phyloP scores from a whole-genome alignment of 2,329 filamentous ascomycete genomes.

The Aspergillus ustus region DNA sequence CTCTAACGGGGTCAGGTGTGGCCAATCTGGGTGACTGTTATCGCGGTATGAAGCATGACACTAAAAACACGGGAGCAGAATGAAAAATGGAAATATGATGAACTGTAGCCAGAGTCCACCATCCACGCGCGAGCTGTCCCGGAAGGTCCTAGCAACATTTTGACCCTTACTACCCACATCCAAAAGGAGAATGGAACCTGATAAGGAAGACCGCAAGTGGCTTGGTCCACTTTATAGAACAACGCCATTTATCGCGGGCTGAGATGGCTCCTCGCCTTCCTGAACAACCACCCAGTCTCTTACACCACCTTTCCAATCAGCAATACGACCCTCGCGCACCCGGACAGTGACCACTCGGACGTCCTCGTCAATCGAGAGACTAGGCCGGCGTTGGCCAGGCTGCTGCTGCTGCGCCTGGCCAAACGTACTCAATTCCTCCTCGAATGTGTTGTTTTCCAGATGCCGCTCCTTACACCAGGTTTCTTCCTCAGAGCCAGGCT shows the following conservation, averaged over 20 bases:
- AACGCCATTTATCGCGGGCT: conserved; percentile 36
- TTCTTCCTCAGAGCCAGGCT: conserved; percentile 78
- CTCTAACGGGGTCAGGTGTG: background rate
- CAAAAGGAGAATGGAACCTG: background rate
- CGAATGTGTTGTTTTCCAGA: conserved; percentile 90
- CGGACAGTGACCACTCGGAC: conserved; percentile 85
- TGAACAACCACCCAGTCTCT: conserved; percentile 69
- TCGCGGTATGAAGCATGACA: background rate
- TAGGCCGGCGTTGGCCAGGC: conserved; percentile 41
- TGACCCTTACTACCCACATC: background rate
- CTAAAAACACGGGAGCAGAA: background rate
- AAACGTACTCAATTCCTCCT: conserved; percentile 54
- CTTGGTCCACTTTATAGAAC: background rate
- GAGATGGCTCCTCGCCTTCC: conserved; percentile 32
- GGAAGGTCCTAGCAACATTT: too few species aligned
- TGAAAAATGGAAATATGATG: background rate
- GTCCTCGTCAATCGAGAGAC: conserved; percentile 74
- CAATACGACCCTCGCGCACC: conserved; percentile 83
- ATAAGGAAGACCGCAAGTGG: background rate
- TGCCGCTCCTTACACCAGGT: conserved; percentile 81
- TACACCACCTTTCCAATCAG: conserved; percentile 94
- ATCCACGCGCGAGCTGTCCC: background rate
- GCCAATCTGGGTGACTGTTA: background rate
- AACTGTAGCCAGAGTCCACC: background rate
- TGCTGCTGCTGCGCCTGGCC: conserved; percentile 40